These are phyloP conservation scores for Cubamyces sp. DNA, from an alignment of 768 basidiomycete species.

Conservation along the genomic window DNA sequence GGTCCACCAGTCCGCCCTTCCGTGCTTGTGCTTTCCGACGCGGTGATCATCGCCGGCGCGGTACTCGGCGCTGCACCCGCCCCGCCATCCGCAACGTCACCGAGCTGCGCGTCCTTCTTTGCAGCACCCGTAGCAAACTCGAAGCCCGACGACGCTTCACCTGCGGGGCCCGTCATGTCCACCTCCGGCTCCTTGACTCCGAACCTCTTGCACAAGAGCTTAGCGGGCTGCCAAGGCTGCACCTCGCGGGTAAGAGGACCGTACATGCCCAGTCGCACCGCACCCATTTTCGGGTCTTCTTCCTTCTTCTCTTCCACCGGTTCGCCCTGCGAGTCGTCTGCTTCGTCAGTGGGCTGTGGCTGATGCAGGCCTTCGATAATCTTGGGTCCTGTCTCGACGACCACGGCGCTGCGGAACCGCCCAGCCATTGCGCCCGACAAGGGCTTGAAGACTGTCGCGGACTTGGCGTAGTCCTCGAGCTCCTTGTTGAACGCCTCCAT, in stretches of 20 bases:
- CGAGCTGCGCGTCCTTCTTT: conserved; percentile 8
- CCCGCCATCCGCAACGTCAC: not conserved
- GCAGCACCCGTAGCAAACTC: conserved; percentile 20
- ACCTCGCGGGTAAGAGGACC: conserved; percentile 83
- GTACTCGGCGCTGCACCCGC: not conserved
- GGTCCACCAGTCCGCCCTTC: conserved; percentile 14
- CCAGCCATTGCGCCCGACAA: conserved; percentile 91
- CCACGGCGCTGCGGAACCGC: conserved; percentile 84
- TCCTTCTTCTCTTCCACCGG: conserved; percentile 54
- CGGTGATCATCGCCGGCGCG: conserved; percentile 23
- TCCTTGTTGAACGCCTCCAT: conserved; percentile 80
- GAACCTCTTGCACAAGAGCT: conserved; percentile 90
- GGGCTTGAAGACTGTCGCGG: conserved; percentile 90
- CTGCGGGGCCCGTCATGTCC: conserved; percentile 40
- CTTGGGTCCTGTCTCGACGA: conserved; percentile 67
- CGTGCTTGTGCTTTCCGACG: conserved; percentile 9
- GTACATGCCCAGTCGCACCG: conserved; percentile 88
- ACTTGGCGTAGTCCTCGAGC: conserved; percentile 82
- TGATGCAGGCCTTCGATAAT: conserved; percentile 70
- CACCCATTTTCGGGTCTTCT: conserved; percentile 76
- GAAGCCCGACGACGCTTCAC: conserved; percentile 18
- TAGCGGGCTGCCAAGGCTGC: conserved; percentile 78
- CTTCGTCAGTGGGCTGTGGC: conserved; percentile 38
- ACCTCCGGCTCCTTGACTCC: conserved; percentile 88
- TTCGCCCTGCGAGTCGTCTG: conserved; percentile 22